A percentile compares a stretch with the other conserved stretches of the same genome.
Evolutionary conservation across 805 yeast genomes (phyloP).

Genomic region (Jamesozyma hellenica): DNA sequence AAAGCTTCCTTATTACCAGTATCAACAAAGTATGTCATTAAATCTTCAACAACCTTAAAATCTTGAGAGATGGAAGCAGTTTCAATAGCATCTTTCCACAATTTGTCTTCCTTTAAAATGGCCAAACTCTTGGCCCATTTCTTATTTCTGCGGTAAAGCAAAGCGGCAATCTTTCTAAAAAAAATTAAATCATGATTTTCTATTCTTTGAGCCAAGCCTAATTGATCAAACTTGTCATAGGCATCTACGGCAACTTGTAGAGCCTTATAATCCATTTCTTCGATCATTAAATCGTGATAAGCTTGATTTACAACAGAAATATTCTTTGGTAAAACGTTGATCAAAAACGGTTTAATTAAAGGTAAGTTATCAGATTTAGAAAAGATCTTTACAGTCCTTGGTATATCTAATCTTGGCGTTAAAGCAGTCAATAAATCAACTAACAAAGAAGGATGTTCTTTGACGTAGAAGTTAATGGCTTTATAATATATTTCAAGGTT

Average conservation of each 20-base stretch:
- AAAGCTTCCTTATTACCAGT: conserved; percentile 94
- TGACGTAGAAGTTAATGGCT: conserved; percentile 89
- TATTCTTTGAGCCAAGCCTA: conserved; percentile 84
- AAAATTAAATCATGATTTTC: conserved; percentile 86
- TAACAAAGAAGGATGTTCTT: conserved; percentile 82
- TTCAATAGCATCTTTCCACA: conserved; percentile 90
- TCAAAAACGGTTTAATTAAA: conserved; percentile 87
- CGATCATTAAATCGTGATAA: conserved; percentile 88
- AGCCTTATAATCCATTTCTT: conserved; percentile 92
- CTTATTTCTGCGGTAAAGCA: conserved; percentile 86
- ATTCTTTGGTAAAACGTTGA: conserved; percentile 84
- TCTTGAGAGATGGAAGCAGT: conserved; percentile 80
- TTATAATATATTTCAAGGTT: conserved; percentile 94
- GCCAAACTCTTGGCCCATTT: conserved; percentile 86
- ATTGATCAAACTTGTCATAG: conserved; percentile 82
- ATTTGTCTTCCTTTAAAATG: conserved; percentile 79
- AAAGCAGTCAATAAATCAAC: conserved; percentile 77
- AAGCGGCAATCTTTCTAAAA: conserved; percentile 94
- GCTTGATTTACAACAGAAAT: conserved; percentile 87
- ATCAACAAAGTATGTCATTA: conserved; percentile 85
- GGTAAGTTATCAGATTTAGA: conserved; percentile 94
- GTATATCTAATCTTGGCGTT: conserved; percentile 82
- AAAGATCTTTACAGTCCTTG: conserved; percentile 91
- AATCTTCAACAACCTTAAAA: conserved; percentile 76
- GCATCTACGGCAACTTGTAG: conserved; percentile 79